These are phyloP conservation scores for Asterophora parasitica DNA, from an alignment of 768 basidiomycete genomes.

Conservation along the genomic window DNA sequence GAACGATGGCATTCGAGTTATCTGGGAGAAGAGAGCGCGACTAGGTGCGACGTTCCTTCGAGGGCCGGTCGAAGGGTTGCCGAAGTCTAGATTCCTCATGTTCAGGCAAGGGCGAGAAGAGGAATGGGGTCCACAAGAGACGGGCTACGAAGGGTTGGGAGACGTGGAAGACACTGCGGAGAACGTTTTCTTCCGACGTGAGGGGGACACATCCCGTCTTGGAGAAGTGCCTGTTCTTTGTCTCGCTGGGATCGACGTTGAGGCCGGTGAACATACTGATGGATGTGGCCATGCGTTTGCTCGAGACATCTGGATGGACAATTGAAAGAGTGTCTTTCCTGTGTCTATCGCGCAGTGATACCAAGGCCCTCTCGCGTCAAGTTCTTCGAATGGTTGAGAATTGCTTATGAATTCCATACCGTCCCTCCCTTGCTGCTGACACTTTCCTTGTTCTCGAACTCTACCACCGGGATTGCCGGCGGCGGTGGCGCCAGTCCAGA, in stretches of 20 bases:
- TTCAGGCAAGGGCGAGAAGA: constrained; percentile 19
- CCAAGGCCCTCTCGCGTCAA: no score
- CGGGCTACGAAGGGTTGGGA: constrained; percentile 32
- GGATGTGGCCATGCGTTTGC: constrained; percentile 39
- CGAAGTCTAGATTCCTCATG: constrained; percentile 5
- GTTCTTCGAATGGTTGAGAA: no score
- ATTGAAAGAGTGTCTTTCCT: not conserved
- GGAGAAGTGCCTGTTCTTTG: constrained; percentile 33
- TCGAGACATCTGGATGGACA: constrained; percentile 17
- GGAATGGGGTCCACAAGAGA: constrained; percentile 18
- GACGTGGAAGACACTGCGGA: constrained; percentile 28
- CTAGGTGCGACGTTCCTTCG: constrained; percentile 35
- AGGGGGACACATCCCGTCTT: not conserved
- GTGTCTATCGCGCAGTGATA: no score
- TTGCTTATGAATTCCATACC: no score
- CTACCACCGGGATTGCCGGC: no score
- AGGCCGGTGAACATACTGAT: constrained; percentile 24
- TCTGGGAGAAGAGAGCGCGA: constrained; percentile 44
- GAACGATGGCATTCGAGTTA: constrained; percentile 51
- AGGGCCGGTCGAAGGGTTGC: not conserved
- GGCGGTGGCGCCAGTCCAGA: no score
- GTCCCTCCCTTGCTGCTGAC: no score
- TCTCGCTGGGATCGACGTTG: constrained; percentile 29
- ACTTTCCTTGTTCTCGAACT: no score
- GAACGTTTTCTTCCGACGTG: constrained; percentile 23